These are phyloP conservation scores for Diutina catenulata DNA, from an alignment of 1,139 yeast genomes.

Conservation along the genomic window DNA sequence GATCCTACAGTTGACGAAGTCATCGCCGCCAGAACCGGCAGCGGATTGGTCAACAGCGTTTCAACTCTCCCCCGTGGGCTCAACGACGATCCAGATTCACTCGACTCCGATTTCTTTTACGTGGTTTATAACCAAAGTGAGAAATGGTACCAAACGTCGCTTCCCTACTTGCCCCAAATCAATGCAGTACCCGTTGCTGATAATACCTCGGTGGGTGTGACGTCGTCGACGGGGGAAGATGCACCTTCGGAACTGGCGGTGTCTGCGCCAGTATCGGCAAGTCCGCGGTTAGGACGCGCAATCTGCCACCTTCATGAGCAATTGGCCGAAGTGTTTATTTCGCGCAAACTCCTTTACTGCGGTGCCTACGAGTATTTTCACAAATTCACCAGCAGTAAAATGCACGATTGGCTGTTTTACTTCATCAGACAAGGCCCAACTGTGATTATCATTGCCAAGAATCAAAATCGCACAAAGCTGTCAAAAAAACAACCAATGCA, in stretches of 20 bases:
- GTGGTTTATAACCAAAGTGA: slow-evolving; percentile 20
- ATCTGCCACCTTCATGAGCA: slow-evolving; percentile 31
- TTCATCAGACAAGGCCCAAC: slow-evolving; percentile 22
- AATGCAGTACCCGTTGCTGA: slow-evolving; percentile 7
- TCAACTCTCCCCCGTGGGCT: neutral
- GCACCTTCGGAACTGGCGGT: slow-evolving; percentile 9
- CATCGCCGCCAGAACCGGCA: neutral
- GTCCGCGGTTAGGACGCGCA: slow-evolving; percentile 9
- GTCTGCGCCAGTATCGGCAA: neutral
- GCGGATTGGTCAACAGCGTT: neutral
- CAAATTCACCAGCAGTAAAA: slow-evolving; percentile 27
- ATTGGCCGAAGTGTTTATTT: slow-evolving; percentile 21
- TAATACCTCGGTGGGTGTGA: slow-evolving; percentile 7
- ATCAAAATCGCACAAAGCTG: slow-evolving; percentile 12
- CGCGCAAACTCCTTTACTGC: slow-evolving; percentile 11
- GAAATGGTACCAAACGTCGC: slow-evolving; percentile 22
- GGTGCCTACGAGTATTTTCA: slow-evolving; percentile 27
- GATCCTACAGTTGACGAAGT: neutral
- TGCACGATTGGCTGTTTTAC: slow-evolving; percentile 36
- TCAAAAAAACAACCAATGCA: slow-evolving; percentile 7
- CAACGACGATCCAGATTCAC: neutral
- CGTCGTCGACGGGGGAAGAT: slow-evolving; percentile 3
- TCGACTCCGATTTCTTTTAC: slow-evolving; percentile 22
- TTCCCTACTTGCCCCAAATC: slow-evolving; percentile 24
- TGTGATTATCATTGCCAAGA: slow-evolving; percentile 26